phyloP scores from a whole-genome alignment of 176 grass and related monocot species.

The Cocos nucifera region DNA sequence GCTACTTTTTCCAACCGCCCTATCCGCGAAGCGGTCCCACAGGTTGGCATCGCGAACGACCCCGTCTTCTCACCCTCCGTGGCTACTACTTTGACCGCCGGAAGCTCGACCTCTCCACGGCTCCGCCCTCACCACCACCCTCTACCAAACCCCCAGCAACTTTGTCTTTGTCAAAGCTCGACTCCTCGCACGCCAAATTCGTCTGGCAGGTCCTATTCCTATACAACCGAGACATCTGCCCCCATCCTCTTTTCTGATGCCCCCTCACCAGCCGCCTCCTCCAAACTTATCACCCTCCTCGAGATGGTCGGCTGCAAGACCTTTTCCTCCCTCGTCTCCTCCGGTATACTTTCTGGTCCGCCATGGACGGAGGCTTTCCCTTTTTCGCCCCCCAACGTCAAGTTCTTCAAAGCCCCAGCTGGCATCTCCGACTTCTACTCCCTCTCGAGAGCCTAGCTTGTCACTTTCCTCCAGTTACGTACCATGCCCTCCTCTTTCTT shows the following conservation, averaged over 20 bases:
- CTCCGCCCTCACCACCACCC: slow-evolving; percentile 24
- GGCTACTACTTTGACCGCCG: slow-evolving; percentile 68
- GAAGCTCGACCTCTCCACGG: slow-evolving; percentile 66
- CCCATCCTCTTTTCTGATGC: slow-evolving; percentile 73
- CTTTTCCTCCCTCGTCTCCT: slow-evolving; percentile 54
- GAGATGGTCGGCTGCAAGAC: slow-evolving; percentile 84
- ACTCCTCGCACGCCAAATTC: slow-evolving; percentile 67
- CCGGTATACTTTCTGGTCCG: slow-evolving; percentile 73
- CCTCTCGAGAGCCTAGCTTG: slow-evolving; percentile 61
- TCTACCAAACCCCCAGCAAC: slow-evolving; percentile 75
- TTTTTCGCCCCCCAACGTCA: slow-evolving; percentile 71
- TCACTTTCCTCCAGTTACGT: slow-evolving; percentile 58
- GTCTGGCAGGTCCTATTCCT: slow-evolving; percentile 16
- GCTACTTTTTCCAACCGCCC: slow-evolving; percentile 73
- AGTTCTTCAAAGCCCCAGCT: slow-evolving; percentile 63
- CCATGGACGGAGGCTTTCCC: slow-evolving; percentile 80
- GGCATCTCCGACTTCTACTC: slow-evolving; percentile 50
- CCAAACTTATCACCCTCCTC: slow-evolving; percentile 67
- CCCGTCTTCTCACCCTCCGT: slow-evolving; percentile 74
- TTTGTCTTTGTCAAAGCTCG: slow-evolving; percentile 83
- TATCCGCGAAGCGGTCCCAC: slow-evolving; percentile 63
- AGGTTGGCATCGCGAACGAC: slow-evolving; percentile 67
- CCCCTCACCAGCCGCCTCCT: slow-evolving; percentile 33
- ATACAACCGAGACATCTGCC: slow-evolving; percentile 51
- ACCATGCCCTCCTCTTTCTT: slow-evolving; percentile 74